A percentile compares a stretch with the other conserved stretches of the same genome.
Conservation (phyloP, 1,139 yeast species). For the Citeromyces hawaiiensis region DNA sequence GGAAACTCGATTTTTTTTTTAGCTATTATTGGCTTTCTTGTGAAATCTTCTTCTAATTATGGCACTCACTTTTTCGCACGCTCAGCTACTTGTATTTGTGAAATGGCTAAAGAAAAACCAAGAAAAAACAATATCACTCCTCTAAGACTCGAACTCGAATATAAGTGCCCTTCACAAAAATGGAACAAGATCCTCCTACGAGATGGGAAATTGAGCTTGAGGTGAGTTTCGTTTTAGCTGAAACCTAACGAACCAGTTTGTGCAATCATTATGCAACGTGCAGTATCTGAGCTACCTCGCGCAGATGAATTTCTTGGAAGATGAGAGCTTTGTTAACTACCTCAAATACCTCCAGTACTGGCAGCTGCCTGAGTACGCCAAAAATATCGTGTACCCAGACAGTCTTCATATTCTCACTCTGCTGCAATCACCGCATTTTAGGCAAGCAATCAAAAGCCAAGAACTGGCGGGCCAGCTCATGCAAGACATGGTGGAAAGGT, state of each 20-base stretch:
- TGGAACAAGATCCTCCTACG: conserved; percentile 33
- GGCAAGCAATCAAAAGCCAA: conserved; percentile 38
- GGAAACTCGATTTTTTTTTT: too few relatives aligned
- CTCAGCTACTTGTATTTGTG: too few relatives aligned
- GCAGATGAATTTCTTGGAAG: conserved; percentile 55
- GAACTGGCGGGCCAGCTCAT: conserved; percentile 47
- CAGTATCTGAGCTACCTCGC: conserved; percentile 66
- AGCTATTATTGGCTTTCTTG: too few relatives aligned
- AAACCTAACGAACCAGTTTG: conserved; percentile 26
- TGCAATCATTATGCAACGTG: conserved; percentile 70
- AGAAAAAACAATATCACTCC: background rate
- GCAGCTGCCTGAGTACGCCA: conserved; percentile 55
- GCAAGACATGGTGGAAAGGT: conserved; percentile 67
- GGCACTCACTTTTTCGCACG: too few relatives aligned
- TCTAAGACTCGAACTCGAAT: background rate
- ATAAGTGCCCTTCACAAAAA: background rate
- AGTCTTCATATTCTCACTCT: conserved; percentile 55
- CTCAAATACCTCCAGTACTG: conserved; percentile 62
- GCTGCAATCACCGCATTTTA: conserved; percentile 41
- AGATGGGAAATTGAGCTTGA: conserved; percentile 78
- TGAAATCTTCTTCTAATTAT: too few relatives aligned
- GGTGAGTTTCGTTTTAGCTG: conserved; percentile 15
- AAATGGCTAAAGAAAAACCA: too few relatives aligned
- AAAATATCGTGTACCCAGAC: conserved; percentile 55
- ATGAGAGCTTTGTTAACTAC: conserved; percentile 48